Conservation (phyloP, 768 basidiomycete genomes). For the Clathrus columnatus region DNA sequence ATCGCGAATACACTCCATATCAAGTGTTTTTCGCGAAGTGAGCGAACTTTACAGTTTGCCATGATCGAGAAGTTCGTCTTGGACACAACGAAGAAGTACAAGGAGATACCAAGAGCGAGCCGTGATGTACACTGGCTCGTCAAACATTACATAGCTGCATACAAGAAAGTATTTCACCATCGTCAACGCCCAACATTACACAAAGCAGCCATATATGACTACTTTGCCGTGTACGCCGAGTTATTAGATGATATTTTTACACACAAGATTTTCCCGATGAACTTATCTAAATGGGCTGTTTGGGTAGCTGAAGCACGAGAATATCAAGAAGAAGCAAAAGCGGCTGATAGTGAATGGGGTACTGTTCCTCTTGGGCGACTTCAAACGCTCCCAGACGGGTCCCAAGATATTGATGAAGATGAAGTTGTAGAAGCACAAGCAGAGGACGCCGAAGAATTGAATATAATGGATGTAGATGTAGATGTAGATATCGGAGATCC, state of each 20-base stretch:
- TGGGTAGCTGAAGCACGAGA: background rate
- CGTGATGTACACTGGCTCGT: constrained; percentile 11
- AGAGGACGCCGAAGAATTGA: background rate
- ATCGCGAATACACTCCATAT: background rate
- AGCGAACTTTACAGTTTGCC: background rate
- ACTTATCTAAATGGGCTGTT: background rate
- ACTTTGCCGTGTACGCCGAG: constrained; percentile 3
- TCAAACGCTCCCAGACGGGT: background rate
- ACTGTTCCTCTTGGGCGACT: background rate
- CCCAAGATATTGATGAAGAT: background rate
- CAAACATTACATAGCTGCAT: background rate
- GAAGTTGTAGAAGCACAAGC: background rate
- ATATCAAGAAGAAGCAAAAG: background rate
- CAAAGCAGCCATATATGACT: constrained; percentile 4
- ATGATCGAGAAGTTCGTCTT: background rate
- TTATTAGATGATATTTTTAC: background rate
- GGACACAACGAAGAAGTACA: background rate
- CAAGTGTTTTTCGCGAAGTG: constrained; percentile 7
- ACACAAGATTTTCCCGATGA: background rate
- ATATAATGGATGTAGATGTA: background rate
- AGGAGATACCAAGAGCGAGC: background rate
- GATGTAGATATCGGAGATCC: background rate
- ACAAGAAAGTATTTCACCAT: background rate
- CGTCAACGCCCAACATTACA: background rate
- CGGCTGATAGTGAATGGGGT: background rate